Evolutionary conservation across 495 filamentous ascomycete genomes (phyloP).

Genomic region (Talaromyces adpressus): DNA sequence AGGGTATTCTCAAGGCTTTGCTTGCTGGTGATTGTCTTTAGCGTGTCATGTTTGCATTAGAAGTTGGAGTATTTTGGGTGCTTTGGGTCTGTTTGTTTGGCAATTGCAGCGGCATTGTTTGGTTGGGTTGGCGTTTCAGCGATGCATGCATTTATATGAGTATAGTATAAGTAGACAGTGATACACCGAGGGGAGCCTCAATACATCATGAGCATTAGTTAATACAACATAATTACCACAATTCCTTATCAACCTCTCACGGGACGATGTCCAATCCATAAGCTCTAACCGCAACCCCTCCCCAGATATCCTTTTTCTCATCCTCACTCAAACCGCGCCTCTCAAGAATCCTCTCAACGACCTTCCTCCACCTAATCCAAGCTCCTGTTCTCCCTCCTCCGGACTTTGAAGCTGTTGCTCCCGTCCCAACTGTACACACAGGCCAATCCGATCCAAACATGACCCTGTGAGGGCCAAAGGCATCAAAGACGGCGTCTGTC

Average conservation of each 20-base stretch:
- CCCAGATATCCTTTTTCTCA: conserved; percentile 60
- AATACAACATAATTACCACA: background rate
- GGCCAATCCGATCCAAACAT: conserved; percentile 94
- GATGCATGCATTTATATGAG: background rate
- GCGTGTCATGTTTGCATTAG: background rate
- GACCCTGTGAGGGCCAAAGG: conserved; percentile 61
- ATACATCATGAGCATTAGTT: background rate
- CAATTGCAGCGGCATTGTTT: background rate
- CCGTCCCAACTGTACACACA: conserved; percentile 58
- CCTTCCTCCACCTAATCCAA: conserved; percentile 41
- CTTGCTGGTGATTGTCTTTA: conserved; percentile 28
- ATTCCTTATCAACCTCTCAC: background rate
- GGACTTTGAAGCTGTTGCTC: background rate
- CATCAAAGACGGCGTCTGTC: conserved; percentile 57
- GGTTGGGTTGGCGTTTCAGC: background rate
- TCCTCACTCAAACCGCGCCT: conserved; percentile 46
- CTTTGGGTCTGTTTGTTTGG: background rate
- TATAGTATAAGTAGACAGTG: background rate
- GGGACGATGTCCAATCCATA: conserved; percentile 35
- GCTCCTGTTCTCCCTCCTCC: conserved; percentile 45
- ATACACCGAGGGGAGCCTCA: background rate
- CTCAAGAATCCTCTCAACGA: conserved; percentile 50
- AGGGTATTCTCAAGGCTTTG: conserved; percentile 39
- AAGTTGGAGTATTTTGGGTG: background rate
- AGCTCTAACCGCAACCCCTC: conserved; percentile 55